phyloP scores from a whole-genome alignment of 2,329 filamentous ascomycete species.

The Penicillium sp. region DNA sequence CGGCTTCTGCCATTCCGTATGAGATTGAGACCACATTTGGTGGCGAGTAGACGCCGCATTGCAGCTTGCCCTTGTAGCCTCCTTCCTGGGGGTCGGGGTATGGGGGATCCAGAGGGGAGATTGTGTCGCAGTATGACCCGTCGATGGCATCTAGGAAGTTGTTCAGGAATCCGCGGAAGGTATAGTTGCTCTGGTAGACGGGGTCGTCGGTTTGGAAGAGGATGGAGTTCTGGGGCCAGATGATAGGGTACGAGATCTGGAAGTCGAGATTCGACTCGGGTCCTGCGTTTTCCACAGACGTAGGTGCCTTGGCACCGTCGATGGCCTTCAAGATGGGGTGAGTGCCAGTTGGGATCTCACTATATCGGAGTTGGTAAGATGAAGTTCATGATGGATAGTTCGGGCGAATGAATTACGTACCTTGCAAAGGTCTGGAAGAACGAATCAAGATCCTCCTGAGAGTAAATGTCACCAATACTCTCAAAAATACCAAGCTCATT shows the following conservation, averaged over 20 bases:
- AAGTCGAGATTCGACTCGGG: conserved; percentile 52
- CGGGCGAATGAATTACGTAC: no score
- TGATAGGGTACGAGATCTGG: conserved; percentile 51
- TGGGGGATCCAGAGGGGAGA: conserved; percentile 45
- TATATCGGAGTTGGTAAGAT: conserved; percentile 19
- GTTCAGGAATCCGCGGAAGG: conserved; percentile 47
- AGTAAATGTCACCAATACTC: conserved; percentile 50
- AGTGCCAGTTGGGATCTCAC: conserved; percentile 44
- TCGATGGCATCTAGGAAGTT: conserved; percentile 56
- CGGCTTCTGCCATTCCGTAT: conserved; percentile 38
- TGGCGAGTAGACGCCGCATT: conserved; percentile 50
- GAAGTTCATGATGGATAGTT: neutral
- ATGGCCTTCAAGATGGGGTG: conserved; percentile 44
- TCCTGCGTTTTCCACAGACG: conserved; percentile 34
- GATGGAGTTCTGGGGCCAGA: conserved; percentile 54
- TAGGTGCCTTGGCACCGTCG: conserved; percentile 45
- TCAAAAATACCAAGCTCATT: conserved; percentile 54
- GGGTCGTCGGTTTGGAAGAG: conserved; percentile 54
- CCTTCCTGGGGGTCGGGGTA: conserved; percentile 46
- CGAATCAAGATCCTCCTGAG: conserved; percentile 49
- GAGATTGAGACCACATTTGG: conserved; percentile 44
- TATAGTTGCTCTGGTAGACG: conserved; percentile 44
- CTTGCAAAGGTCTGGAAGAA: conserved; percentile 44
- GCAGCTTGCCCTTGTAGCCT: conserved; percentile 48
- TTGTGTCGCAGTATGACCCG: conserved; percentile 54